These are phyloP conservation scores for Hyphodiscus sp. DNA, from an alignment of 2,329 filamentous ascomycete species.

Conservation along the genomic window DNA sequence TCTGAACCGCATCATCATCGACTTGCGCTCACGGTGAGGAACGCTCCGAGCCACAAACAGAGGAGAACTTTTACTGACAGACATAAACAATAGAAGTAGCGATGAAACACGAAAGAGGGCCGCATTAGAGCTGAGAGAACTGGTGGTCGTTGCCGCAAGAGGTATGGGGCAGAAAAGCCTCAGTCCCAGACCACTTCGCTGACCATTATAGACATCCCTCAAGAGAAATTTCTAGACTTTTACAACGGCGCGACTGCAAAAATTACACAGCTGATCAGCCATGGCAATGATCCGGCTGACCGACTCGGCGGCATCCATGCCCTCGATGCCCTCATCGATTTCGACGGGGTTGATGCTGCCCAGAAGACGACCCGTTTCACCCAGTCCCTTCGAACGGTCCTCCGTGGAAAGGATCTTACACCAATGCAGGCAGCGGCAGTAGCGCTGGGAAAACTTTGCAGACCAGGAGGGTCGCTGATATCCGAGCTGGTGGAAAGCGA, in stretches of 20 bases:
- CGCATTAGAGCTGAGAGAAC: constrained; percentile 28
- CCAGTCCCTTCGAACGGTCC: constrained; percentile 78
- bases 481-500: constrained; percentile 95
- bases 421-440: constrained; percentile 88
- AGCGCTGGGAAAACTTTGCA: constrained; percentile 82
- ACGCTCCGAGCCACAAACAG: not conserved
- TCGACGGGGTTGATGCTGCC: constrained; percentile 88
- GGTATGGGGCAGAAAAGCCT: constrained; percentile 14
- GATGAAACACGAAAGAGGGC: constrained; percentile 30
- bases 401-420: constrained; percentile 84
- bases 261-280: constrained; percentile 69
- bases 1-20: constrained; percentile 26
- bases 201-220: constrained; percentile 57
- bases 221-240: constrained; percentile 70
- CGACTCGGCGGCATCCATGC: constrained; percentile 88
- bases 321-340: constrained; percentile 88
- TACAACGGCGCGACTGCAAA: constrained; percentile 60
- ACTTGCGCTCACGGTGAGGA: constrained; percentile 27
- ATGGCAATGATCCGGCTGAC: constrained; percentile 80
- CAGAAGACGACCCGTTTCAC: constrained; percentile 93
- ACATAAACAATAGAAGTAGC: constrained; percentile 16
- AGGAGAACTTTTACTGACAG: constrained; percentile 6
- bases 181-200: not conserved
- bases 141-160: constrained; percentile 29
- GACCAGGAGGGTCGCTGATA: constrained; percentile 87